phyloP scores from a whole-genome alignment of 805 yeast genomes.

The Metschnikowia corniflorae region DNA sequence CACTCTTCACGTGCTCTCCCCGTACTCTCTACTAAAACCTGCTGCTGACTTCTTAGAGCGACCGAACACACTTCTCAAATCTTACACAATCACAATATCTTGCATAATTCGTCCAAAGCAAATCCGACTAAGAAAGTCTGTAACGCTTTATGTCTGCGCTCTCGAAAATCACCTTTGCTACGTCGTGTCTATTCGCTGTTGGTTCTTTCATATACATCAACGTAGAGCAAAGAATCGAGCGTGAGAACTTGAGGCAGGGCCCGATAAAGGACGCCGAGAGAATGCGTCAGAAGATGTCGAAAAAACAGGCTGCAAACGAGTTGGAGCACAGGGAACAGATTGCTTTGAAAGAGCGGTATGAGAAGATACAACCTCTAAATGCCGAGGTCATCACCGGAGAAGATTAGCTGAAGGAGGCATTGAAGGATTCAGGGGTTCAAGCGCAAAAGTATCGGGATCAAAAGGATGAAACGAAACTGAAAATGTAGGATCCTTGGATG shows the following conservation, averaged over 20 bases:
- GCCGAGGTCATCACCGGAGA: conserved; percentile 35
- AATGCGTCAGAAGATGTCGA: conserved; percentile 39
- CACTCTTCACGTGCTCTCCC: too few relatives aligned
- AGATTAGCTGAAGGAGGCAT: too few relatives aligned
- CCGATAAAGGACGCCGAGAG: conserved; percentile 81
- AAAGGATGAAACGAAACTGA: too few relatives aligned
- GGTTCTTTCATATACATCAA: conserved; percentile 68
- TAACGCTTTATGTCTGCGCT: conserved; percentile 86
- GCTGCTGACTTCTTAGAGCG: too few relatives aligned
- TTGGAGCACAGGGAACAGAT: conserved; percentile 65
- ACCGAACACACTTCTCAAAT: too few relatives aligned
- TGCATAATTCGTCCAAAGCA: too few relatives aligned
- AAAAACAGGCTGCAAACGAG: conserved; percentile 50
- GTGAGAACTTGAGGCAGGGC: conserved; percentile 72
- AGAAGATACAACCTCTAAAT: conserved; percentile 56
- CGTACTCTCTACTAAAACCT: too few relatives aligned
- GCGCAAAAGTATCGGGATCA: too few relatives aligned
- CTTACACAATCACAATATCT: too few relatives aligned
- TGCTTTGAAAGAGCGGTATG: conserved; percentile 54
- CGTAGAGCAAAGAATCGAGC: conserved; percentile 63
- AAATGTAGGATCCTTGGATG: too few relatives aligned
- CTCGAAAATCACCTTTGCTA: conserved; percentile 68
- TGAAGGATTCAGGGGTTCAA: too few relatives aligned
- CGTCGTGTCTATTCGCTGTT: conserved; percentile 52
- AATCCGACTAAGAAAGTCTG: too few relatives aligned